Base-by-base conservation (phyloP, 2,329 filamentous ascomycete genomes). In the Intubia oerlemansii region DNA sequence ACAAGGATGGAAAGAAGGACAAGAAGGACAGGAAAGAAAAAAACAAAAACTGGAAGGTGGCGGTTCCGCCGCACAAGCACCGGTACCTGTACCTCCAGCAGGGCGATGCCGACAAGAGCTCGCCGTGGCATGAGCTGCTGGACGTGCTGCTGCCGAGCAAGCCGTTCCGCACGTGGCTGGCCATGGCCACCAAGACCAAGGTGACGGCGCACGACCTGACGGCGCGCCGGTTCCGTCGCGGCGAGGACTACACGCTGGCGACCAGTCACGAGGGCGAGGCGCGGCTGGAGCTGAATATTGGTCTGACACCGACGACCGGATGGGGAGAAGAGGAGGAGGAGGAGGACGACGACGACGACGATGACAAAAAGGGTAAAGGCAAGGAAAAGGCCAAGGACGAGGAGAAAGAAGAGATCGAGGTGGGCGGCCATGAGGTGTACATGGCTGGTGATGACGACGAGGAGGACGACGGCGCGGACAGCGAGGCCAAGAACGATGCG, bases 51-150 rank as follows among this genome's bases (percentile, higher is more conserved):
- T 88, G 79, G 78, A 66, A 62, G 35, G 75, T 90, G 7, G 79
- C 88, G 6, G 65, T 68, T 18, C 88, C 88, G 22, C 88, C 88
- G 1, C 84, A 98, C 54, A 98, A 98, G 55, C 82, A 93, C 45
- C 78, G 84, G 10, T 98, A 76, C 48, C 58, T 92, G 3, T 98
- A 88, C 50, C 64, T 79, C 34, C 70, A 81, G 39, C 55, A 52
- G 38, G 58, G 43, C 28, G 50, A 51, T 13, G 35, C 34, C 15
- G 38, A 43, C 1, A 51, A 59, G 25, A 49, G 55, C 28, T 65
- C 63, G 10, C 64, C 79, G 1, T 61, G 90, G 34, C 67, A 73
- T 31, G 79, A 90, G 46, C 59, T 98, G 7, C 51, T 93, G 9
- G 70, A 91, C 38, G 66, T 75, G 10, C 64, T 95, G 31, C 60